A percentile compares a stretch with the other conserved stretches of the same genome.
phyloP scores from a whole-genome alignment of 176 grass and related monocot species.

The Canna indica region DNA sequence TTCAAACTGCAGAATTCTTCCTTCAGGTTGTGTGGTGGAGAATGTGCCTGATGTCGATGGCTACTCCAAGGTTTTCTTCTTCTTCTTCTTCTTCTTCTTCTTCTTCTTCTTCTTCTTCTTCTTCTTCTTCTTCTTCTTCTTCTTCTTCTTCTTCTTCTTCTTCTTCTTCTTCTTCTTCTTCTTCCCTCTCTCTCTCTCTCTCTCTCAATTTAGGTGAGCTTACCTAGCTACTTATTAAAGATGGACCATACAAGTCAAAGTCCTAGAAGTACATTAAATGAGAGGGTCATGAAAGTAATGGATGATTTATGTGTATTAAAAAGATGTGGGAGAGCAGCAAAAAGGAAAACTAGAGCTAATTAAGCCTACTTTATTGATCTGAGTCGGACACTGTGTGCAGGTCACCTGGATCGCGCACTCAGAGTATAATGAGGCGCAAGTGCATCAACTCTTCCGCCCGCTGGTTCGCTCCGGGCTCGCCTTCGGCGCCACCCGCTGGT shows the following conservation, averaged over 20 bases:
- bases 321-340: too few relatives aligned
- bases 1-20: neutral
- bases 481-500: constrained; percentile 53
- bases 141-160: too few relatives aligned
- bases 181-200: neutral
- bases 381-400: too few relatives aligned
- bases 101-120: too few relatives aligned
- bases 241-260: neutral
- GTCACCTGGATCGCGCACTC: constrained; percentile 41
- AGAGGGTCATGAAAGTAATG: neutral
- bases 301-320: too few relatives aligned
- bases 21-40: constrained; percentile 27
- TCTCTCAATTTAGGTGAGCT: neutral
- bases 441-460: constrained; percentile 6
- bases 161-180: too few relatives aligned
- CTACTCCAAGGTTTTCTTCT: constrained; percentile 22
- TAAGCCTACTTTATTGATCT: too few relatives aligned
- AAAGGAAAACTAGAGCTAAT: too few relatives aligned
- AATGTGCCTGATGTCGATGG: constrained; percentile 7
- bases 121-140: too few relatives aligned
- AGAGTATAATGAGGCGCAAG: constrained; percentile 7
- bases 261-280: neutral
- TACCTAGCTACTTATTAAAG: neutral
- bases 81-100: neutral
- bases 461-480: constrained; percentile 29